phyloP scores from a whole-genome alignment of 768 basidiomycete genomes.

The Ephemerocybe angulata region DNA sequence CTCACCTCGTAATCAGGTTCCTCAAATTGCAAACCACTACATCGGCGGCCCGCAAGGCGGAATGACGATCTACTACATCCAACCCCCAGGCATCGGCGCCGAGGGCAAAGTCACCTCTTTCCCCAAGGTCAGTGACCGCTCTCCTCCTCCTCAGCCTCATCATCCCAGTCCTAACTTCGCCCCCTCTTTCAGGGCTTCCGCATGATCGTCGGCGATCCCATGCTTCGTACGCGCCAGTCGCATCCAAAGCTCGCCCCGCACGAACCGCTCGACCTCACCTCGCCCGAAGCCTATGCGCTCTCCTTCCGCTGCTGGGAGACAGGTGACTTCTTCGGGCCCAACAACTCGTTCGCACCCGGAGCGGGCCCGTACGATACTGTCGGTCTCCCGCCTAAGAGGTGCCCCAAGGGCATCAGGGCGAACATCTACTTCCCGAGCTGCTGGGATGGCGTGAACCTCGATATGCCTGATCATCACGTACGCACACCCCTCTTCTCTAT shows the following conservation, averaged over 20 bases:
- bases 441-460: constrained; percentile 10
- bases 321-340: constrained; percentile 2
- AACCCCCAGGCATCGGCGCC: constrained; percentile 4
- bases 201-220: constrained; percentile 7
- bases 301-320: constrained; percentile 9
- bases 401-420: constrained; percentile 5
- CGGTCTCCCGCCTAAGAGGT: constrained; percentile 5
- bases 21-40: constrained; percentile 7
- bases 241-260: no score
- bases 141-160: not conserved
- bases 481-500: not conserved
- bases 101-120: constrained; percentile 2
- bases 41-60: constrained; percentile 9
- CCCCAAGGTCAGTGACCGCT: not conserved
- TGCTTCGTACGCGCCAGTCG: no score
- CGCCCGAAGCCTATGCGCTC: constrained; percentile 1
- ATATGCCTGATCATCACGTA: constrained; percentile 6
- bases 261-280: not conserved
- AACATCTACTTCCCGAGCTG: constrained; percentile 11
- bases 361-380: constrained; percentile 10
- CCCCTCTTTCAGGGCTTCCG: constrained; percentile 4
- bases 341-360: constrained; percentile 6
- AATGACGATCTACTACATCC: constrained; percentile 11
- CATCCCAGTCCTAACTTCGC: not conserved
- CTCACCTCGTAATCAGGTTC: no score